Base-by-base conservation (phyloP, 306 rosid genomes). In the Prunus mume region DNA sequence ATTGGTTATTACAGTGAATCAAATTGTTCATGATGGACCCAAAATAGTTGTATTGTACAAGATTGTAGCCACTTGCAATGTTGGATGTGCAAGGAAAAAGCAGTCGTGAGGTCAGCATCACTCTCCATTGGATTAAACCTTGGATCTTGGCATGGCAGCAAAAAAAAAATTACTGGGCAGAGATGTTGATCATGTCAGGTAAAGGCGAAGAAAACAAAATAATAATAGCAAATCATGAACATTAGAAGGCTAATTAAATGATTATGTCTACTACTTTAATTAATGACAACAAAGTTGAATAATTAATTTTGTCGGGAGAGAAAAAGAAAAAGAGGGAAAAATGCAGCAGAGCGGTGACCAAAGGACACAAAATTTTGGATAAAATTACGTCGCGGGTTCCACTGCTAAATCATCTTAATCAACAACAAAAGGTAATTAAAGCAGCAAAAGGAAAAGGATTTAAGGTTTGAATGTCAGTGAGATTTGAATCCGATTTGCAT, bases 221-320 rank as follows among this genome's bases (percentile, higher is more conserved):
- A 30, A 49, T 49, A 54, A 65, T 5, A 30, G 51, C 60, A 75
- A 65, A 19, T n/a, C 18, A 47, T 49, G 18, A 22, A 79, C 12
- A 55, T 38, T 2, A n/a, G 73, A 79, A 38, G 51, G 27, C 52
- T 73, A 30, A 34, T 20, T 56, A 27, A 38, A 80, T 80, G 70
- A 74, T 69, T 68, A 41, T 46, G 84, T 76, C 73, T 54, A 13
- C 15, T 28, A 64, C 77, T 81, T 81, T 76, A 71, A 54, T 63
- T 52, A 68, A 30, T 41, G 65, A 60, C 51, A 22, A 81, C 14
- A 64, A 28, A 69, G 17, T n/a, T 22, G 64, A 18, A 65, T 66
- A 49, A 80, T 68, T 49, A 50, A 68, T 46, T 47, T 64, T 15
- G 18, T 13, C 55, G 6, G 15, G 6, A 51, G 0, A 4, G 17